phyloP scores from a whole-genome alignment of 129 eudicot genomes.

The Flaveria robusta region DNA sequence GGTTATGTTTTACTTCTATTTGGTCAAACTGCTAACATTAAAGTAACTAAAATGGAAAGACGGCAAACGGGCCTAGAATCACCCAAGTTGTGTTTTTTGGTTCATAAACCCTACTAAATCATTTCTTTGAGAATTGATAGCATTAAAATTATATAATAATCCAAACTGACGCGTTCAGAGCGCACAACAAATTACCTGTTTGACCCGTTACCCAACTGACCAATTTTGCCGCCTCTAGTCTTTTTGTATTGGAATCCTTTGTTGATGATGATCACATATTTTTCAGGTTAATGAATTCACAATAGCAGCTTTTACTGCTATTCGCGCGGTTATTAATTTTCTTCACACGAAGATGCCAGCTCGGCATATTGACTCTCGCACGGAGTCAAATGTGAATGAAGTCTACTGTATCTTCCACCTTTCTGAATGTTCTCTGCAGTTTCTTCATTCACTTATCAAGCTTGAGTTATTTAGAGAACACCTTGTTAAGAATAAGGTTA shows the following conservation, averaged over 20 bases:
- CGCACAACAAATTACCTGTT: background rate
- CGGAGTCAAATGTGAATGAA: slow-evolving; percentile 39
- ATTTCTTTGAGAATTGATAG: background rate
- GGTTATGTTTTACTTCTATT: background rate
- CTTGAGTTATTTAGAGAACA: slow-evolving; percentile 57
- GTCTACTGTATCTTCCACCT: slow-evolving; percentile 54
- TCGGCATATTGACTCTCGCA: slow-evolving; percentile 4
- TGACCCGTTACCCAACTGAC: background rate
- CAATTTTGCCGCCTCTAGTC: background rate
- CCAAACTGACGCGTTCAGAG: background rate
- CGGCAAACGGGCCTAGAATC: background rate
- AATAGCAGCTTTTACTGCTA: slow-evolving; percentile 58
- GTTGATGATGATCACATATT: slow-evolving; percentile 19
- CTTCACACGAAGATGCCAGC: slow-evolving; percentile 57
- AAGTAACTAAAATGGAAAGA: background rate
- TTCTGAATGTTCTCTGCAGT: slow-evolving; percentile 78
- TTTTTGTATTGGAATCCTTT: background rate
- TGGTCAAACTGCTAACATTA: background rate
- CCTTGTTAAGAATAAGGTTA: slow-evolving; percentile 61
- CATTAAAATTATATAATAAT: background rate
- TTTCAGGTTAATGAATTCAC: slow-evolving; percentile 72
- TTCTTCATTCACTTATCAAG: slow-evolving; percentile 65
- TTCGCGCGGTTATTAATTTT: slow-evolving; percentile 48
- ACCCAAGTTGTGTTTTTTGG: background rate
- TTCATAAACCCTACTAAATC: background rate